Conservation (phyloP, 169 alveolate genomes). For the Plasmodium falciparum region DNA sequence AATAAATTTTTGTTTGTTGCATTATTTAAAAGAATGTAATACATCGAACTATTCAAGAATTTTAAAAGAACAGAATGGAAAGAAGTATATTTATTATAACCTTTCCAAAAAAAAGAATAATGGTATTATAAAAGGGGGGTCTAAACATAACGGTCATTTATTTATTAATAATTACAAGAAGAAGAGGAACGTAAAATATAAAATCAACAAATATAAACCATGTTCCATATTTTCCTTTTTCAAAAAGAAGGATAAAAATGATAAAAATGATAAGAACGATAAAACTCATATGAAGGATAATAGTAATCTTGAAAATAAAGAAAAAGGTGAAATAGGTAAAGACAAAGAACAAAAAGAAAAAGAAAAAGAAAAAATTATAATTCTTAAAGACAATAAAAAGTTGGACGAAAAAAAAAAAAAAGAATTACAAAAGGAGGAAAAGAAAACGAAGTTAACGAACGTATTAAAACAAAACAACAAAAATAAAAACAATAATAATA, state of each 20-base stretch:
- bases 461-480: no score
- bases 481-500: no score
- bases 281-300: background rate
- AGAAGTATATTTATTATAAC: background rate
- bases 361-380: background rate
- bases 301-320: background rate
- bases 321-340: background rate
- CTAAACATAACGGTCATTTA: slow-evolving; percentile 4
- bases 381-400: background rate
- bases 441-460: background rate
- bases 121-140: background rate
- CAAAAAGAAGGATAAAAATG: slow-evolving; percentile 3
- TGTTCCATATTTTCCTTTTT: slow-evolving; percentile 4
- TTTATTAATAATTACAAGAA: slow-evolving; percentile 7
- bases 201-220: background rate
- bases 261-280: background rate
- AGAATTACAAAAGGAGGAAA: background rate
- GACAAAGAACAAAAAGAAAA: background rate
- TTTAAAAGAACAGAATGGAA: background rate
- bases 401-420: background rate
- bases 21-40: background rate
- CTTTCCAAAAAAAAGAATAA: background rate
- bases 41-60: slow-evolving; percentile 5
- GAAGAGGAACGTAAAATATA: background rate
- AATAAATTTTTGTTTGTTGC: slow-evolving; percentile 2